phyloP scores from a whole-genome alignment of 768 basidiomycete genomes.

The Xerocomus brunneocitrinus region DNA sequence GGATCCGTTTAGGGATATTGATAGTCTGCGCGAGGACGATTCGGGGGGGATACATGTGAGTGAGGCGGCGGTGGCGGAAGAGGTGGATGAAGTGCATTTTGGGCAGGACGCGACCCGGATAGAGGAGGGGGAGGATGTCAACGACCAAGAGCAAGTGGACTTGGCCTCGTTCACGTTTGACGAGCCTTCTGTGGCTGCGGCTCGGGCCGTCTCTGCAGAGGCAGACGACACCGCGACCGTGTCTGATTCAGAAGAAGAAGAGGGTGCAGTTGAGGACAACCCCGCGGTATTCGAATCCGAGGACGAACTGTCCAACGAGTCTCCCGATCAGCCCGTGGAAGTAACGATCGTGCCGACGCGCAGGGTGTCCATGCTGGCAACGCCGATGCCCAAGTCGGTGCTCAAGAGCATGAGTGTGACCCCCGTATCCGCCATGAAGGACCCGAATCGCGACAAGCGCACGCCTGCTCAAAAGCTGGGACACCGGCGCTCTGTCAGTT shows the following conservation, averaged over 20 bases:
- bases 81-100: slow-evolving; percentile 15
- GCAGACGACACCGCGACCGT: slow-evolving; percentile 38
- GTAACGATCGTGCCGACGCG: slow-evolving; percentile 21
- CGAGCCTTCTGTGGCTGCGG: slow-evolving; percentile 48
- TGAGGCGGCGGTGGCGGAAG: slow-evolving; percentile 2
- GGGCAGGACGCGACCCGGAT: slow-evolving; percentile 34
- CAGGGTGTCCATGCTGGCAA: slow-evolving; percentile 8
- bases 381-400: slow-evolving; percentile 37
- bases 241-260: slow-evolving; percentile 28
- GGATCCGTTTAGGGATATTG: slow-evolving; percentile 90
- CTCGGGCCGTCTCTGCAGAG: slow-evolving; percentile 44
- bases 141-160: slow-evolving; percentile 65
- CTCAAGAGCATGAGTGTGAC: slow-evolving; percentile 46
- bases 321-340: slow-evolving; percentile 8
- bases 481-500: slow-evolving; percentile 87
- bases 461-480: slow-evolving; percentile 49
- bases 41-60: slow-evolving; percentile 24
- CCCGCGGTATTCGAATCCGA: slow-evolving; percentile 29
- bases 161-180: slow-evolving; percentile 73
- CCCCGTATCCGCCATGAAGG: slow-evolving; percentile 56
- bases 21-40: slow-evolving; percentile 72
- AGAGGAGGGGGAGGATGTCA: slow-evolving; percentile 41
- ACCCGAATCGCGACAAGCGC: slow-evolving; percentile 42
- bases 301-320: slow-evolving; percentile 32
- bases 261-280: slow-evolving; percentile 8